Base-by-base conservation (phyloP, 1,139 yeast genomes). In the Yamadazyma conglobata region DNA sequence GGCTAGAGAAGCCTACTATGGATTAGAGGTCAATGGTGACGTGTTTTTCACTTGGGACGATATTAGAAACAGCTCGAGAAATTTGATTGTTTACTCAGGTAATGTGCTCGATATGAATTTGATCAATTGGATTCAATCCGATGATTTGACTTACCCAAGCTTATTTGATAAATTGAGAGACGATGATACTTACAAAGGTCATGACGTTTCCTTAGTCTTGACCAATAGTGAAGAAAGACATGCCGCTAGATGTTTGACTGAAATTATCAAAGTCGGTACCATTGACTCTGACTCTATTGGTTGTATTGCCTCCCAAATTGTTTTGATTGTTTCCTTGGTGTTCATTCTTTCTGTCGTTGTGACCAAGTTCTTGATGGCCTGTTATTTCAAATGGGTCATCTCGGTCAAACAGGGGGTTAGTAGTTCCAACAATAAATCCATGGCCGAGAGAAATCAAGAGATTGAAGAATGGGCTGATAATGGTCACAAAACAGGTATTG, bases 11-110 rank as follows among this genome's bases (percentile, higher is more conserved):
- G 72, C 79, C 2, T 86, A 76, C 48, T 91, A 85, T 56, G 46
- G 52, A 23, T 62, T 86, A 48, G 59, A 75, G 25, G 72, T 70
- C 15, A 60, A 69, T 22, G 95, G 93, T 17, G 91, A 84, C 42
- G 84, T 91, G 6, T 88, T 73, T 52, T 91, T 82, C 58, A 79
- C 91, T 6, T 91, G 98, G 98, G 86, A 84, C 30, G 94, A 85
- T 48, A 69, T 91, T 36, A 69, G 60, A 33, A 80, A 83, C 52
- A 57, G 77, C n/a, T 56, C 82, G 5, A 71, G 95, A 56, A 81
- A 82, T 43, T 69, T 91, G 52, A 80, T 88, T 18, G 96, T 88
- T 4, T 88, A 80, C 58, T 80, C 89, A 25, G 97, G 97, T 12
- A 73, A 76, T 44, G 96, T 91, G 9, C 67, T 91, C 29, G 96